These are phyloP conservation scores for Adansonia rubrostipa DNA, from an alignment of 441 rosid genomes.

Conservation along the genomic window DNA sequence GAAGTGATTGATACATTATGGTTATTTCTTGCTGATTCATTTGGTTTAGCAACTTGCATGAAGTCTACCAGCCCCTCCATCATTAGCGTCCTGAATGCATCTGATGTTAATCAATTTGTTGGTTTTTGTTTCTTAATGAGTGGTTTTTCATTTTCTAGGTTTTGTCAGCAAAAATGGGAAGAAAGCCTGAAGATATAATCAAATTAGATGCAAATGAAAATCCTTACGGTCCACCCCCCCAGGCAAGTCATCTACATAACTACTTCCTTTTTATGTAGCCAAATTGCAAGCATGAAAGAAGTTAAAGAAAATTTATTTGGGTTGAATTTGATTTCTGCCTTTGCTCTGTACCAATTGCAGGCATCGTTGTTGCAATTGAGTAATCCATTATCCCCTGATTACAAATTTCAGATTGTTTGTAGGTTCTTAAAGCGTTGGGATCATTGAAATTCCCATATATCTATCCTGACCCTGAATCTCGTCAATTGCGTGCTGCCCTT, in stretches of 20 bases:
- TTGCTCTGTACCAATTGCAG: constrained; percentile 8
- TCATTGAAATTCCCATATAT: constrained; percentile 72
- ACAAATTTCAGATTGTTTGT: constrained; percentile 46
- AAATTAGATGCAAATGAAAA: constrained; percentile 98
- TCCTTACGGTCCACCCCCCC: constrained; percentile 99
- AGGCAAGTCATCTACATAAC: constrained; percentile 55
- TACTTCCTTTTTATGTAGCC: background rate
- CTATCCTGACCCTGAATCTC: constrained; percentile 80
- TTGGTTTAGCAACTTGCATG: background rate
- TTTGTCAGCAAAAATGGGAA: constrained; percentile 74
- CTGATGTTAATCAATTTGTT: constrained; percentile 10
- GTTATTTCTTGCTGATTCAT: constrained; percentile 12
- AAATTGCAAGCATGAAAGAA: background rate
- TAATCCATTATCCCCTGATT: constrained; percentile 32
- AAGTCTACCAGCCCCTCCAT: background rate
- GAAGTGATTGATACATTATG: background rate
- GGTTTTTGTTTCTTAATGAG: constrained; percentile 15
- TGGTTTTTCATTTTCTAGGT: constrained; percentile 49
- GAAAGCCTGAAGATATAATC: constrained; percentile 91
- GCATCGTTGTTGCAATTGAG: constrained; percentile 4
- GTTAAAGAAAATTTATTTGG: background rate
- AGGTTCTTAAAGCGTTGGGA: constrained; percentile 84
- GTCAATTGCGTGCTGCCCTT: constrained; percentile 77
- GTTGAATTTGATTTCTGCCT: constrained; percentile 1
- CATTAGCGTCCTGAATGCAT: background rate